Base-by-base conservation (phyloP, 2,329 filamentous ascomycete species). In the Penicillium sclerotigenum region DNA sequence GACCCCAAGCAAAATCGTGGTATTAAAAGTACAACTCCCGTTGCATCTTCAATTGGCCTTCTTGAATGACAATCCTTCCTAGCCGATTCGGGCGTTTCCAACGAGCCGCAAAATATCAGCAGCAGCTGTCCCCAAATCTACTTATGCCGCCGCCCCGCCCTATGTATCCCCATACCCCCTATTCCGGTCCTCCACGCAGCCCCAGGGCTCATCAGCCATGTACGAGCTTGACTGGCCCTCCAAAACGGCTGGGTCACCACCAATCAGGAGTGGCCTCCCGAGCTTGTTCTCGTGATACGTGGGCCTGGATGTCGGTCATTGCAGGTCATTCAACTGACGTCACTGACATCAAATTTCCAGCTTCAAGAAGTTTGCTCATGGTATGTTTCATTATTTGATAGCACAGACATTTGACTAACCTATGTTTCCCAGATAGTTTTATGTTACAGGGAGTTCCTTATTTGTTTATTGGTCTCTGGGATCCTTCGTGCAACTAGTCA, bases 11-110 rank as follows among this genome's bases (percentile, higher is more conserved):
- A 53, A 47, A 24, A 47, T 47, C n/a, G 42, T 47, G 18, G 26
- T 47, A 38, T 47, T 53, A 14, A 52, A 46, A 36, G 34, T 53
- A 47, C n/a, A n/a, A 29, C 18, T 24, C 42, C 50, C 33, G 36
- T 22, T 11, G 8, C 33, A 31, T 34, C 28, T 24, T 31, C 37
- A 11, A 26, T 8, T 34, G 50, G 33, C 33, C 33, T 38, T 38
- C 18, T 18, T 47, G 26, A 47, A 38, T 53, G 34, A 53, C 50
- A 47, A 40, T 47, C 5, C 24, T 11, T 20, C 18, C 11, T 53
- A 53, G 50, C 26, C 50, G 5, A 47, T 20, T 31, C 42, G 18
- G 20, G 18, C 10, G 5, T 11, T 18, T 18, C 41, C 31, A 31
- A 7, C 26, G 8, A 53, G 20, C 42, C 26, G 6, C 3, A 7